Conservation (phyloP, 1,284 basidiomycete genomes). For the Anthracocystis setariae region DNA sequence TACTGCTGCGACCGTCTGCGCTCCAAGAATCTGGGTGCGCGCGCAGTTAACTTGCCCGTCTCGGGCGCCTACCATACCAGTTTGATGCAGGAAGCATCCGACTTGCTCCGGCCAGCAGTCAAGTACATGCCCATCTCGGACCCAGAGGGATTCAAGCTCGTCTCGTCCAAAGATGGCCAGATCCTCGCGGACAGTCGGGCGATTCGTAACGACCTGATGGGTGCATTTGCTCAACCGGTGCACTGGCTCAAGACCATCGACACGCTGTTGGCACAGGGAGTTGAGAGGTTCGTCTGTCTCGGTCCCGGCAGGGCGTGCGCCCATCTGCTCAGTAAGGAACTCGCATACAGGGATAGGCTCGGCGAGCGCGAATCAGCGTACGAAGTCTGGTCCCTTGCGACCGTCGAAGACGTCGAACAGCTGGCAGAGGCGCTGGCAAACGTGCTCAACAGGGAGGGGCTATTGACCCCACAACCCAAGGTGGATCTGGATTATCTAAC, state of each 20-base stretch:
- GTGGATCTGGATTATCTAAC: constrained; percentile 29
- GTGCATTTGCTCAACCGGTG: constrained; percentile 56
- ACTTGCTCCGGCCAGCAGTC: constrained; percentile 50
- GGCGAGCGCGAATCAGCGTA: constrained; percentile 26
- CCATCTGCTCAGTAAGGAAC: constrained; percentile 64
- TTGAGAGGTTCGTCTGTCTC: constrained; percentile 63
- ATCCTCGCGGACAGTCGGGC: constrained; percentile 24
- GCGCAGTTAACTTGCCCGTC: constrained; percentile 65
- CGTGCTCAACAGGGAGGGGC: constrained; percentile 17
- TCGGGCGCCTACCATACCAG: constrained; percentile 64
- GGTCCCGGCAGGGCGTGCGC: constrained; percentile 65
- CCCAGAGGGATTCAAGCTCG: constrained; percentile 41
- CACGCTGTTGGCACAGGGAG: constrained; percentile 55
- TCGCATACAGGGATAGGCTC: constrained; percentile 53
- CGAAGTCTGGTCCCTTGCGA: constrained; percentile 61
- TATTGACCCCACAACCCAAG: constrained; percentile 16
- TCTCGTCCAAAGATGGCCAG: constrained; percentile 54
- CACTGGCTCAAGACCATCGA: constrained; percentile 59
- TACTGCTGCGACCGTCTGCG: constrained; percentile 63
- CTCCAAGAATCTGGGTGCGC: constrained; percentile 57
- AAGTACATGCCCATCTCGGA: constrained; percentile 56
- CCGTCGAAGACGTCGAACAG: constrained; percentile 58
- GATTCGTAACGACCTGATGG: constrained; percentile 53
- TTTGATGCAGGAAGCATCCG: constrained; percentile 54
- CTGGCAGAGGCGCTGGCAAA: constrained; percentile 38